Evolutionary conservation across 768 basidiomycete genomes (phyloP).

Genomic region (Pleurotus djamor): DNA sequence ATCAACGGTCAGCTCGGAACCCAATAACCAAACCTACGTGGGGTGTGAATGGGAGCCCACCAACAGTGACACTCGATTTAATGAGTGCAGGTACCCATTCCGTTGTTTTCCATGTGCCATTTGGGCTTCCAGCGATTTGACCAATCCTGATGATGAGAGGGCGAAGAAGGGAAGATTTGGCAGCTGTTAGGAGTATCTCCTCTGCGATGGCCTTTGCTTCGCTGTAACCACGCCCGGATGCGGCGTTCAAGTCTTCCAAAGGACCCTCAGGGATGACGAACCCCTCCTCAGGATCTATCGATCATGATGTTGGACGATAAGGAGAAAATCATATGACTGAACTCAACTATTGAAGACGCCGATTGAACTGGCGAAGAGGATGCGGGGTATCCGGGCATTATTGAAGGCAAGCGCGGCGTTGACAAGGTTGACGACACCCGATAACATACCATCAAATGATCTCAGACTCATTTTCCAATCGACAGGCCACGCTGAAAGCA

Average conservation of each 20-base stretch:
- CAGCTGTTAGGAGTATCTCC: slow-evolving; percentile 18
- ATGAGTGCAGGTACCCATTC: slow-evolving; percentile 48
- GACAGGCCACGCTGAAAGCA: slow-evolving; percentile 13
- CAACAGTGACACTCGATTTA: slow-evolving; percentile 26
- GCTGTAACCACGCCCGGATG: slow-evolving; percentile 40
- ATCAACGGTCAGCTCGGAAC: not conserved
- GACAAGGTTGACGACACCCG: slow-evolving; percentile 36
- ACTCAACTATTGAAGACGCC: slow-evolving; percentile 9
- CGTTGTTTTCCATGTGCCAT: slow-evolving; percentile 39
- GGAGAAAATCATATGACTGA: not conserved
- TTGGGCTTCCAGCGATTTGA: slow-evolving; percentile 39
- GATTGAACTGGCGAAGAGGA: slow-evolving; percentile 40
- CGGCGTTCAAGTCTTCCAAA: slow-evolving; percentile 24
- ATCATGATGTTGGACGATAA: slow-evolving; percentile 17
- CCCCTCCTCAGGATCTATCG: slow-evolving; percentile 23
- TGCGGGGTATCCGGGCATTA: slow-evolving; percentile 17
- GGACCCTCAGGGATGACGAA: slow-evolving; percentile 31
- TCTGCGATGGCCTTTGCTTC: slow-evolving; percentile 45
- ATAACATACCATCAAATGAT: slow-evolving; percentile 40
- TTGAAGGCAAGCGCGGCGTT: slow-evolving; percentile 24
- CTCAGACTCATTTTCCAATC: slow-evolving; percentile 34
- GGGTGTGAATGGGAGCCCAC: slow-evolving; percentile 21
- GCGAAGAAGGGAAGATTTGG: slow-evolving; percentile 4
- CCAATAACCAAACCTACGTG: slow-evolving; percentile 24
- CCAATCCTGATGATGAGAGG: slow-evolving; percentile 39